These are phyloP conservation scores for Aquilaria sinensis DNA, from an alignment of 345 rosid genomes.

Conservation along the genomic window DNA sequence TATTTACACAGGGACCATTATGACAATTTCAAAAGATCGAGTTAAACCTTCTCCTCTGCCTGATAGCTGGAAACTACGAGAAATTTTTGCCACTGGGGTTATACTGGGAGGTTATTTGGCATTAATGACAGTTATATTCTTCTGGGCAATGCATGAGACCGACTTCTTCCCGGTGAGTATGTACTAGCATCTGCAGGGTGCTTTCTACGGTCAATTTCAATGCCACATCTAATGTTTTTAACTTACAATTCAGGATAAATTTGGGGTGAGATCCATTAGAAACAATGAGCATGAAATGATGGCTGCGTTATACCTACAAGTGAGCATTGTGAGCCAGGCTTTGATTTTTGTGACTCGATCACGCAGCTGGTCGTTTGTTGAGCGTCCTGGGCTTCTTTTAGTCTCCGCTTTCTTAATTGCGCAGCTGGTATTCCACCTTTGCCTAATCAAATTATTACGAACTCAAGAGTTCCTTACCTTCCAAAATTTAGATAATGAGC, in stretches of 20 bases:
- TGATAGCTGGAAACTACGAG: slow-evolving; percentile 91
- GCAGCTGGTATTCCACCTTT: slow-evolving; percentile 42
- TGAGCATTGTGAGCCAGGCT: slow-evolving; percentile 94
- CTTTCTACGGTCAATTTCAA: not conserved
- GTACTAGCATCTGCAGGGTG: not conserved
- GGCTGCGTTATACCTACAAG: slow-evolving; percentile 92
- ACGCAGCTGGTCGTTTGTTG: slow-evolving; percentile 76
- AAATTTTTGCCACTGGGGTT: slow-evolving; percentile 86
- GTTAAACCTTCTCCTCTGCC: slow-evolving; percentile 97
- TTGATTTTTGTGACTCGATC: slow-evolving; percentile 90
- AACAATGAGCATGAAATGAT: slow-evolving; percentile 44
- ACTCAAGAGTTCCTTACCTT: too few relatives aligned
- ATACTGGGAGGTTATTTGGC: slow-evolving; percentile 83
- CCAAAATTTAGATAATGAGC: not conserved
- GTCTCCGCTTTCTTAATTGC: slow-evolving; percentile 55
- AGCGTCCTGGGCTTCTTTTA: slow-evolving; percentile 70
- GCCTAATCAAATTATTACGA: not conserved
- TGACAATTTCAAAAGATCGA: slow-evolving; percentile 91
- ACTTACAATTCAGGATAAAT: slow-evolving; percentile 41
- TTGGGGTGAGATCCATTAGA: slow-evolving; percentile 46
- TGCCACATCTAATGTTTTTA: slow-evolving; percentile 4
- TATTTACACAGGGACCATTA: slow-evolving; percentile 58
- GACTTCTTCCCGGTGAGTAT: slow-evolving; percentile 60
- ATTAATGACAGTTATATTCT: slow-evolving; percentile 78
- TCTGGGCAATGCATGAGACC: slow-evolving; percentile 60